phyloP scores from a whole-genome alignment of 202 grass and related monocot species.

The Panicum hallii region DNA sequence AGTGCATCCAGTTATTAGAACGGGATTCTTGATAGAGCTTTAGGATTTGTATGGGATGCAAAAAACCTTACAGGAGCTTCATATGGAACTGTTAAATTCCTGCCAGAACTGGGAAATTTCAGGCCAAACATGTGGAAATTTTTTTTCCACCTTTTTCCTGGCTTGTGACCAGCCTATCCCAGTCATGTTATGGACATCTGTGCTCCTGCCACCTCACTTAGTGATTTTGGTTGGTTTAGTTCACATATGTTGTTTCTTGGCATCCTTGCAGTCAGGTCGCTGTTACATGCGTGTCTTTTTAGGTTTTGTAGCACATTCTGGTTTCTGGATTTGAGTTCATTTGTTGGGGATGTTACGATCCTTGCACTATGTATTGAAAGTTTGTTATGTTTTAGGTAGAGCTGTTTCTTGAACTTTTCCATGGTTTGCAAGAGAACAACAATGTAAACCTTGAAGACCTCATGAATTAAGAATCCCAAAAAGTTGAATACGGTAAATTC shows the following conservation, averaged over 20 bases:
- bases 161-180: not conserved
- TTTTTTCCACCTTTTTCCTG: not conserved
- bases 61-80: not conserved
- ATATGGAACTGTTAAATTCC: not conserved
- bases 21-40: not conserved
- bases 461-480: not conserved
- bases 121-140: not conserved
- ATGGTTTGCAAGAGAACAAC: not conserved
- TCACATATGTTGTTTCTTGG: not conserved
- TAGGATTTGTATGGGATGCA: not conserved
- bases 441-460: not conserved
- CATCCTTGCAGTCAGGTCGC: not conserved
- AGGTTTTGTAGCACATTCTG: not conserved
- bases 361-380: not conserved
- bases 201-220: not conserved
- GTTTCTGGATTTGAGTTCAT: conserved; percentile 1
- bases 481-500: not conserved
- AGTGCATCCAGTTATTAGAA: not conserved
- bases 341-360: not conserved
- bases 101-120: not conserved
- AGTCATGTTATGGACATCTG: not conserved
- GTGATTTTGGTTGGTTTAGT: not conserved
- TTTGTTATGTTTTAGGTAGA: not conserved
- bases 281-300: not conserved
- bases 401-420: not conserved